Conservation (phyloP, 257 asterid genomes). For the Solanum paucissectum region DNA sequence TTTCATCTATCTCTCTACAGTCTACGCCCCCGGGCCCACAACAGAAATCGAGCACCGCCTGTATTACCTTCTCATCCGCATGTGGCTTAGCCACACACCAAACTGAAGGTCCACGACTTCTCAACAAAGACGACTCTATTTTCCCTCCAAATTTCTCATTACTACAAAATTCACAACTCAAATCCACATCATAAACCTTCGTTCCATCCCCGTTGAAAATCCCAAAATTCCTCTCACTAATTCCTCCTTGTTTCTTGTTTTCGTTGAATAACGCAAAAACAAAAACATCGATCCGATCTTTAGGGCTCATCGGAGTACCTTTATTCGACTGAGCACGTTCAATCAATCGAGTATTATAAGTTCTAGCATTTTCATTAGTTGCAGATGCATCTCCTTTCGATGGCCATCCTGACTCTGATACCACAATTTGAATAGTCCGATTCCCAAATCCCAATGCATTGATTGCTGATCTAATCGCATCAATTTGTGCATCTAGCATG, state of each 20-base stretch:
- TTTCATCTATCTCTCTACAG: conserved; percentile 37
- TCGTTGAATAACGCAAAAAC: conserved; percentile 52
- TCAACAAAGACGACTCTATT: not conserved
- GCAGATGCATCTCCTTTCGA: conserved; percentile 43
- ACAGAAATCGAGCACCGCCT: conserved; percentile 36
- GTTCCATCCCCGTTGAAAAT: conserved; percentile 42
- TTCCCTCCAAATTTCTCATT: conserved; percentile 28
- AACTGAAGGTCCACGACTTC: conserved; percentile 45
- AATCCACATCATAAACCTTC: conserved; percentile 44
- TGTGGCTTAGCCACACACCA: conserved; percentile 74
- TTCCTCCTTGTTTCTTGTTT: conserved; percentile 43
- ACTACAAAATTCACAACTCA: conserved; percentile 42
- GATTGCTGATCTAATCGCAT: conserved; percentile 43
- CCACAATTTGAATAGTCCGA: conserved; percentile 22
- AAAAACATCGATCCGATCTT: conserved; percentile 25
- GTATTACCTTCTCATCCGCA: conserved; percentile 46
- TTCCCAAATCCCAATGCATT: conserved; percentile 28
- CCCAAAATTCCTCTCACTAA: conserved; percentile 54
- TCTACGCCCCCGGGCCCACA: conserved; percentile 58
- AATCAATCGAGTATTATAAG: conserved; percentile 28
- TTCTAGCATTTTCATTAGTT: conserved; percentile 38
- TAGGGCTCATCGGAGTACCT: conserved; percentile 57
- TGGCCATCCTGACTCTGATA: conserved; percentile 74
- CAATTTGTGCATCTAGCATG: conserved; percentile 62
- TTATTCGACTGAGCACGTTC: conserved; percentile 24